phyloP scores from a whole-genome alignment of 2,329 filamentous ascomycete genomes.

The Exophiala sp. region DNA sequence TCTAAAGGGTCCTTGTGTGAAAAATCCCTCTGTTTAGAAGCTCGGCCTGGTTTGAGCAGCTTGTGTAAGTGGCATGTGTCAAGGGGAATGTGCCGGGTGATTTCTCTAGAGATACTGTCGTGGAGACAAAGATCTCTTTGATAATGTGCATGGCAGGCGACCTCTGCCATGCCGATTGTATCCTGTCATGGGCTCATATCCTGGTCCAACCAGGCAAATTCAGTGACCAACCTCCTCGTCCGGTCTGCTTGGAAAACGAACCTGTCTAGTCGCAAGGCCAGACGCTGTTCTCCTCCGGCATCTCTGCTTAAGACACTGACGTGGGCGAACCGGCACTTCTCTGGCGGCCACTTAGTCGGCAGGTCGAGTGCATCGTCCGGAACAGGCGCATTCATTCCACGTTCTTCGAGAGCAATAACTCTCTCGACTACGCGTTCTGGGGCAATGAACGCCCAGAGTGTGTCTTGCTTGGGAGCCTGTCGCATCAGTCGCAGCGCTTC shows the following conservation, averaged over 20 bases:
- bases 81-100: too few species aligned
- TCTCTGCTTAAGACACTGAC: conserved; percentile 7
- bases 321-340: conserved; percentile 11
- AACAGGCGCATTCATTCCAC: background rate
- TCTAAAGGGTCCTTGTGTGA: too few species aligned
- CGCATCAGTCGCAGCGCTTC: conserved; percentile 25
- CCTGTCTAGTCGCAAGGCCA: conserved; percentile 12
- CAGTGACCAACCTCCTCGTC: conserved; percentile 7
- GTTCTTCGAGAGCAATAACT: conserved; percentile 15
- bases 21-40: too few species aligned
- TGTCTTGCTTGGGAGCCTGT: conserved; percentile 14
- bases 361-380: background rate
- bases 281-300: background rate
- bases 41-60: too few species aligned
- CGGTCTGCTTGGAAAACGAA: background rate
- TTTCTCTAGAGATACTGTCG: too few species aligned
- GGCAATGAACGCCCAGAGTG: conserved; percentile 16
- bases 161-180: conserved; percentile 61
- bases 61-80: too few species aligned
- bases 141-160: conserved; percentile 61
- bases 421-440: conserved; percentile 11
- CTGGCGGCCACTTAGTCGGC: conserved; percentile 6
- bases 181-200: background rate
- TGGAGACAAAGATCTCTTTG: conserved; percentile 27
- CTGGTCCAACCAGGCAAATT: conserved; percentile 13